Evolutionary conservation across 345 rosid genomes (phyloP).

Genomic region (Erysimum cheiranthoides): DNA sequence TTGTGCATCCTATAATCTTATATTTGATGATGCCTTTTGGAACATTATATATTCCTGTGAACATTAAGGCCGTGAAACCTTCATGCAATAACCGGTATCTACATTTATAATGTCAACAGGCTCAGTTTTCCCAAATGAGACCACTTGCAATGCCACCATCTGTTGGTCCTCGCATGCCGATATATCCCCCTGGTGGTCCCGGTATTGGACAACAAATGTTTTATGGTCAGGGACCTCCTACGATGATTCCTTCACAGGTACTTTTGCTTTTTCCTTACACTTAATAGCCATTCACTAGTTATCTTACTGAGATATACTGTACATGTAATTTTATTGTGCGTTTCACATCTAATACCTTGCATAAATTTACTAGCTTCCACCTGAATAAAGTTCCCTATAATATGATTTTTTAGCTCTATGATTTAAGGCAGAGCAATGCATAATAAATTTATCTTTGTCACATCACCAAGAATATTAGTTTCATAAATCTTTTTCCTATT

Average conservation of each 20-base stretch:
- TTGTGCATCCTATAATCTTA: neutral
- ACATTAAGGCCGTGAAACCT: neutral
- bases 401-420: neutral
- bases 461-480: neutral
- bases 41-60: neutral
- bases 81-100: neutral
- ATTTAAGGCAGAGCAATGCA: neutral
- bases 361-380: neutral
- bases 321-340: neutral
- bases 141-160: slow-evolving; percentile 78
- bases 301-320: slow-evolving; percentile 58
- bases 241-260: slow-evolving; percentile 88
- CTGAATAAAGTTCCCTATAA: neutral
- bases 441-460: neutral
- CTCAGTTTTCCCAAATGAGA: slow-evolving; percentile 90
- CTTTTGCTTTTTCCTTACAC: neutral
- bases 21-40: slow-evolving; percentile 8
- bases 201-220: slow-evolving; percentile 83
- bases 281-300: slow-evolving; percentile 40
- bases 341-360: neutral
- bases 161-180: slow-evolving; percentile 81
- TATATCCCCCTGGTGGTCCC: slow-evolving; percentile 81
- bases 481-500: neutral
- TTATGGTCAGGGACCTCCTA: slow-evolving; percentile 88
- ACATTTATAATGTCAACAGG: slow-evolving; percentile 49